phyloP scores from a whole-genome alignment of 2,329 filamentous ascomycete genomes.

The Biscogniauxia mediterranea region DNA sequence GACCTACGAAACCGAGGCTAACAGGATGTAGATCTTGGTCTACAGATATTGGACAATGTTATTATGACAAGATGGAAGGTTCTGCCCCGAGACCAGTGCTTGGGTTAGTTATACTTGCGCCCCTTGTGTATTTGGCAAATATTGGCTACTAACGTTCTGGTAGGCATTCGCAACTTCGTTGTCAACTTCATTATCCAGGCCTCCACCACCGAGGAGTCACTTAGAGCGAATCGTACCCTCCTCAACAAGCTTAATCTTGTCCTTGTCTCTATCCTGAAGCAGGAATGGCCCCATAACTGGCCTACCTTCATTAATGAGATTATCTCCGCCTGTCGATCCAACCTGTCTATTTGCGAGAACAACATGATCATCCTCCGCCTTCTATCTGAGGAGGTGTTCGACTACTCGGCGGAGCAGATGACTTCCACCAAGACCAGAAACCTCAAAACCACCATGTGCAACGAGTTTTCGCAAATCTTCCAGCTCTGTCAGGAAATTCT shows the following conservation, averaged over 20 bases:
- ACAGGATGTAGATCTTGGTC: conserved; percentile 68
- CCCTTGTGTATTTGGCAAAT: not conserved
- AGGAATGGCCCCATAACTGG: conserved; percentile 99
- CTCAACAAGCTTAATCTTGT: conserved; percentile 98
- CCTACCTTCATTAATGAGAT: conserved; percentile 99
- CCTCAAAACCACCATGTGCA: conserved; percentile 97
- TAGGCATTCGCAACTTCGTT: conserved; percentile 98
- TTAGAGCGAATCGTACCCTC: conserved; percentile 81
- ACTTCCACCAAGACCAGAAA: conserved; percentile 97
- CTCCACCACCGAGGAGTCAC: conserved; percentile 83
- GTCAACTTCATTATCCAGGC: conserved; percentile 97
- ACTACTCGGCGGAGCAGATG: conserved; percentile 98
- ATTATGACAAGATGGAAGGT: conserved; percentile 99
- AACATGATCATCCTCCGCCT: conserved; percentile 98
- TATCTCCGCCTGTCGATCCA: conserved; percentile 91
- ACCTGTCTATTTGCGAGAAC: conserved; percentile 97
- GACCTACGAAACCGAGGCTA: conserved; percentile 16
- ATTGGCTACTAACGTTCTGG: conserved; percentile 16
- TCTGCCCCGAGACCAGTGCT: conserved; percentile 90
- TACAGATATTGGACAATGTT: conserved; percentile 96
- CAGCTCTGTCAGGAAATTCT: conserved; percentile 95
- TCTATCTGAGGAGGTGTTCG: conserved; percentile 96
- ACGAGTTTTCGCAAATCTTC: conserved; percentile 98
- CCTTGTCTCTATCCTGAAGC: conserved; percentile 94
- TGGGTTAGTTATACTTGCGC: conserved; percentile 57